These are phyloP conservation scores for Monosporozyma yasuniensis DNA, from an alignment of 805 yeast genomes.

Conservation along the genomic window DNA sequence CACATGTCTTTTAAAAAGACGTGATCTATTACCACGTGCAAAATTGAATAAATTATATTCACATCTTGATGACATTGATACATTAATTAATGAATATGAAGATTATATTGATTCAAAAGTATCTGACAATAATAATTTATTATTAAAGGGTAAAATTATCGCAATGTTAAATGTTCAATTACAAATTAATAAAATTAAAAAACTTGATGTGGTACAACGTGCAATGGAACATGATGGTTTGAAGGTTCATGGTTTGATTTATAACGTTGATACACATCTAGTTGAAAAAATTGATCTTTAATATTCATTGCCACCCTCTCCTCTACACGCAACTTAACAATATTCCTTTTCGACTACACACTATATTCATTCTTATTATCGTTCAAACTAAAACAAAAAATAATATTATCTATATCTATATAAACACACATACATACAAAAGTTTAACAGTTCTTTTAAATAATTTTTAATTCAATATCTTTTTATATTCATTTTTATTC, in stretches of 20 bases:
- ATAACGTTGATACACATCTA: conserved; percentile 72
- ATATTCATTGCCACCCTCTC: too few species aligned
- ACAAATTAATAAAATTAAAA: conserved; percentile 6
- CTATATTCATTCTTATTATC: too few species aligned
- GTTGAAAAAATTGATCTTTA: conserved; percentile 5
- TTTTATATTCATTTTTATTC: too few species aligned
- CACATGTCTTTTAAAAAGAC: conserved; percentile 52
- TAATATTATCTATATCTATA: too few species aligned
- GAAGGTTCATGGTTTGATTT: conserved; percentile 75
- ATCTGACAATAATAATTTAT: not conserved
- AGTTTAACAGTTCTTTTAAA: too few species aligned
- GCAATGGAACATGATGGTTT: conserved; percentile 22
- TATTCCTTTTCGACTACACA: too few species aligned
- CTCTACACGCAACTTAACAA: not conserved
- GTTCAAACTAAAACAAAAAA: too few species aligned
- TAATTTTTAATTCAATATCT: too few species aligned
- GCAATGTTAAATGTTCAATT: conserved; percentile 5
- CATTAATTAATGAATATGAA: conserved; percentile 45
- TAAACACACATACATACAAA: too few species aligned
- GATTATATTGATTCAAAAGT: not conserved
- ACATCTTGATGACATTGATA: conserved; percentile 56
- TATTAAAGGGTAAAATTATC: conserved; percentile 4
- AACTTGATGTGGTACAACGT: conserved; percentile 1
- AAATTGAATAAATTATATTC: not conserved
- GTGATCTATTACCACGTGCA: conserved; percentile 24